Percentiles rank a stretch among this genome's conserved stretches.
Conservation (phyloP, 2,329 filamentous ascomycete species). For the Fusarium heterosporum region DNA sequence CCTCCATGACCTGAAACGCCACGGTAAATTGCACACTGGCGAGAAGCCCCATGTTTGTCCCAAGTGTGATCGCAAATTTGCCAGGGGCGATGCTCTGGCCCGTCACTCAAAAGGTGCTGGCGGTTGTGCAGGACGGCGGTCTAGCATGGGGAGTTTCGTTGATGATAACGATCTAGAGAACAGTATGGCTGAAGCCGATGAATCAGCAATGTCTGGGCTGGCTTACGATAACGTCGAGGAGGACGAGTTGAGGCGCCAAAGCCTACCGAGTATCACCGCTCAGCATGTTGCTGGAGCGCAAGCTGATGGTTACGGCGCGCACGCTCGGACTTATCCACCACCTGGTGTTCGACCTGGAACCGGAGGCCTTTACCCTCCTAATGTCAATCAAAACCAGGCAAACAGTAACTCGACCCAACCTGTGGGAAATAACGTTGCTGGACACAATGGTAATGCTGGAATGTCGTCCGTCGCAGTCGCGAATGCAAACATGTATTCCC, state of each 20-base stretch:
- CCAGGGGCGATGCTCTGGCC: constrained; percentile 92
- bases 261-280: constrained; percentile 79
- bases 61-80: constrained; percentile 95
- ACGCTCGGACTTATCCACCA: constrained; percentile 84
- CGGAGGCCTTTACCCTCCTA: constrained; percentile 72
- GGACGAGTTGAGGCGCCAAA: constrained; percentile 72
- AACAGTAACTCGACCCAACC: constrained; percentile 68
- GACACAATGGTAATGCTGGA: constrained; percentile 62
- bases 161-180: constrained; percentile 78
- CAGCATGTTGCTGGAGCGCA: constrained; percentile 71
- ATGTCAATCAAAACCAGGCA: constrained; percentile 66
- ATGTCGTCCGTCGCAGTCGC: constrained; percentile 61
- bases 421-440: constrained; percentile 56
- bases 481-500: constrained; percentile 73
- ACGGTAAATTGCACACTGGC: constrained; percentile 95
- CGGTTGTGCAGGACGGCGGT: constrained; percentile 90
- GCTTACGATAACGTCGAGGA: constrained; percentile 70
- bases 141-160: constrained; percentile 85
- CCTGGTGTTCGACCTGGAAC: constrained; percentile 65
- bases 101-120: constrained; percentile 96
- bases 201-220: constrained; percentile 67
- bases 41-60: constrained; percentile 95
- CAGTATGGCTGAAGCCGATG: constrained; percentile 63
- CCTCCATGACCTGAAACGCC: constrained; percentile 93
- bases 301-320: constrained; percentile 64